Evolutionary conservation across 805 yeast genomes (phyloP).

Genomic region (Maudiozyma serrabonitensis): DNA sequence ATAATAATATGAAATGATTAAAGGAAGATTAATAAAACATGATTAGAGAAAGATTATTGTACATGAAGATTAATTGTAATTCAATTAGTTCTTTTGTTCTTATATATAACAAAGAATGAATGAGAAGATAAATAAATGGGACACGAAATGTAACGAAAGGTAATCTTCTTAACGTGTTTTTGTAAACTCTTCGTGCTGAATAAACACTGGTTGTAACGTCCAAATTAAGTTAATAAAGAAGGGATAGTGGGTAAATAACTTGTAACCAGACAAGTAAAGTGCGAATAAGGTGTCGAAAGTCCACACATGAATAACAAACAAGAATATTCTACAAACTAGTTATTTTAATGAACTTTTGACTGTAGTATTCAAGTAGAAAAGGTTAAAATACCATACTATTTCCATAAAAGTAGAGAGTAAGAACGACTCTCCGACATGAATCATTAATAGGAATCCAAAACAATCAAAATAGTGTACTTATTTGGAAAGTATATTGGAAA

Average conservation of each 20-base stretch:
- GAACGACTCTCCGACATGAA: conserved; percentile 1
- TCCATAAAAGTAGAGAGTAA: neutral
- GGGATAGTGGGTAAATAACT: neutral
- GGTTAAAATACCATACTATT: neutral
- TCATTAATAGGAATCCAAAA: neutral
- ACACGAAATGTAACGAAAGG: neutral
- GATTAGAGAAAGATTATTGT: neutral
- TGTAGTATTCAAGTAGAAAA: neutral
- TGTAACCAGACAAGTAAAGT: neutral
- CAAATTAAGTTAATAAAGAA: neutral
- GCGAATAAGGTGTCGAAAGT: neutral
- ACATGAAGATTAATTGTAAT: neutral
- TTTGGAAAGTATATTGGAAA: neutral
- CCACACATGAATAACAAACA: too few species aligned
- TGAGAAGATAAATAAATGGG: neutral
- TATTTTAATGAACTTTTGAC: neutral
- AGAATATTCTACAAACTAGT: too few species aligned
- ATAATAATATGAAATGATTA: neutral
- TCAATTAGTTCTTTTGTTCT: neutral
- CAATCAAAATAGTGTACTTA: neutral
- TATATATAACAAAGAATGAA: neutral
- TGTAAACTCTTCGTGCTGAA: neutral
- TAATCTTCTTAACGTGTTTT: neutral
- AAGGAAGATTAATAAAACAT: neutral
- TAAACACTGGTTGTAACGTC: neutral